A percentile compares a stretch with the other conserved stretches of the same genome.
These are phyloP conservation scores for Cyclostephanos invisitatus DNA, from an alignment of 108 stramenopile species.

Conservation along the genomic window DNA sequence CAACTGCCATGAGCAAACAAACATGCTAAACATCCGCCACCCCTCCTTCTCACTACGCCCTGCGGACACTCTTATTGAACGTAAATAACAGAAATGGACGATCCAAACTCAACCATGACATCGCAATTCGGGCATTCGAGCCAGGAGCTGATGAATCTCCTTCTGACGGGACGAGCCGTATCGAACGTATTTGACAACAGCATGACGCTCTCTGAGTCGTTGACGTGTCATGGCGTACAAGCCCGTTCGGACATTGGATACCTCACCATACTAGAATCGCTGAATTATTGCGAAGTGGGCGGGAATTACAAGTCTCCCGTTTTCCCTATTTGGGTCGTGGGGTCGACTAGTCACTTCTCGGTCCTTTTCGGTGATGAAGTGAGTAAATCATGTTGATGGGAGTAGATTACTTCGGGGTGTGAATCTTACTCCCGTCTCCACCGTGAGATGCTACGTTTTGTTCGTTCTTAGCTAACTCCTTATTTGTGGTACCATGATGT, in stretches of 20 bases:
- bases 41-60: not conserved
- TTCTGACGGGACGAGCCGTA: slow-evolving; percentile 80
- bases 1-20: not conserved
- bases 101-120: slow-evolving; percentile 60
- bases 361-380: slow-evolving; percentile 77
- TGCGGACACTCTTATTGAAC: not conserved
- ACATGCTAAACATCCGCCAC: not conserved
- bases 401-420: not conserved
- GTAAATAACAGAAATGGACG: slow-evolving; percentile 76
- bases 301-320: slow-evolving; percentile 77
- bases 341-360: slow-evolving; percentile 79
- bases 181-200: slow-evolving; percentile 87
- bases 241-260: slow-evolving; percentile 78
- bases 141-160: slow-evolving; percentile 88
- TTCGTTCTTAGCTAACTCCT: not conserved
- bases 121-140: slow-evolving; percentile 87
- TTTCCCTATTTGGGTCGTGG: slow-evolving; percentile 88
- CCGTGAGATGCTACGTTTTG: not conserved
- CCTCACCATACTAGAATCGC: slow-evolving; percentile 76
- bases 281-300: slow-evolving; percentile 81
- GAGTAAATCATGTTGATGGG: not conserved
- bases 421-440: not conserved
- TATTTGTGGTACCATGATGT: not conserved
- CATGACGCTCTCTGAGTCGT: slow-evolving; percentile 59
- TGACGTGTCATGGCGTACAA: slow-evolving; percentile 80